Evolutionary conservation across 2,329 filamentous ascomycete species (phyloP), one percentile per base, ranked within the genome.

Genomic region (Plectosphaerella cucumerina): DNA sequence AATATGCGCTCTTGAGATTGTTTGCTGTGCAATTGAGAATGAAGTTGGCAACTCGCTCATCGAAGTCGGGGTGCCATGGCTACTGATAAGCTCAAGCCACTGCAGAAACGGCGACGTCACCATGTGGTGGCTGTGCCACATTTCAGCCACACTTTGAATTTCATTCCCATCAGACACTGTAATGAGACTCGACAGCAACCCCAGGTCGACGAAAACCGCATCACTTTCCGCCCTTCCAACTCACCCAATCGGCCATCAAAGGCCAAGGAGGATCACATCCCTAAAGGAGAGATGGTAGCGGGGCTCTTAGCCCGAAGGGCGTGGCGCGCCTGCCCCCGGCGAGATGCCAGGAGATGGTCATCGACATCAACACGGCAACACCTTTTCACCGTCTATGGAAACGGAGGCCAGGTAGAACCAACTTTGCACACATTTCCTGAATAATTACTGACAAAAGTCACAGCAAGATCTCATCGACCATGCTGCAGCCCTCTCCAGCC

Each of bases 331-430:
- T 20, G 35, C 18, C 39, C 39, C 15, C 18, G n/a, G 6, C 39
- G 11, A 6, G 3, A 5, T 6, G 17, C 41, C 18, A 48, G 12
- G 22, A 44, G 50, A 44, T 50, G 50, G 44, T 4, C 21, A 4
- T 47, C 47, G 5, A 49, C 23, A 14, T 12, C 41, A 12, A 17
- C 47, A 6, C 10, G n/a, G 15, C 39, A 18, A 18, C 18, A 17
- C 22, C 22, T 47, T 6, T 53, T 56, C 47, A 50, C 53, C 12
- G 35, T 51, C 20, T 34, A 50, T 22, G 49, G 55, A 23, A 44
- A 43, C 4, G 49, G 44, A 3, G 39, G 37, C n/a, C 47, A 15
- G 49, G 49, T 39, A 45, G 15, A 15, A 47, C 45, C 46, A 41
- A 48, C 8, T 31, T 2, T 31, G n/a, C n/a, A 31, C 26, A 5